These are phyloP conservation scores for Immersiella caudata DNA, from an alignment of 495 filamentous ascomycete genomes.

Conservation along the genomic window DNA sequence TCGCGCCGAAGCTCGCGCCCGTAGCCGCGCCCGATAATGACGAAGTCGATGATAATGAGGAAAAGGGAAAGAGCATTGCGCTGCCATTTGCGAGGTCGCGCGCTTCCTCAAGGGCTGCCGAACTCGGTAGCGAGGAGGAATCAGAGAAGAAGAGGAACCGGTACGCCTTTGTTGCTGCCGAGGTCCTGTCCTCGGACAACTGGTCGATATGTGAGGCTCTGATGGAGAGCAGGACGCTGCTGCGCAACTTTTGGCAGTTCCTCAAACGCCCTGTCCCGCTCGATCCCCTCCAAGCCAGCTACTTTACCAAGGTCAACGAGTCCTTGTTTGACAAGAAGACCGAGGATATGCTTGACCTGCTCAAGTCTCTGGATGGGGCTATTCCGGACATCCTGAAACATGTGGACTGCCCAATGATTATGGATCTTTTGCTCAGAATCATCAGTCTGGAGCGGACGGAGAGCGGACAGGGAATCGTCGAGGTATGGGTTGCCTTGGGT, in stretches of 20 bases:
- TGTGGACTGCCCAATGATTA: conserved; percentile 97
- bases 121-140: conserved; percentile 59
- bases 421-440: conserved; percentile 96
- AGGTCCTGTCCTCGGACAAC: conserved; percentile 92
- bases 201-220: conserved; percentile 94
- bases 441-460: conserved; percentile 95
- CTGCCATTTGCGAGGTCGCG: conserved; percentile 52
- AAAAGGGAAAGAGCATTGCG: conserved; percentile 55
- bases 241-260: conserved; percentile 90
- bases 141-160: conserved; percentile 85
- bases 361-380: conserved; percentile 79
- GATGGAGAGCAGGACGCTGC: conserved; percentile 75
- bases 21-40: conserved; percentile 64
- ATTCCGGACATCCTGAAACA: conserved; percentile 86
- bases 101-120: conserved; percentile 44
- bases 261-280: conserved; percentile 76
- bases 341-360: conserved; percentile 87
- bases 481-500: conserved; percentile 61
- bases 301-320: conserved; percentile 99
- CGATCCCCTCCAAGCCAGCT: conserved; percentile 90
- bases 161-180: conserved; percentile 88
- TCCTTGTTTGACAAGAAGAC: conserved; percentile 96
- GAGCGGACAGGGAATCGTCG: conserved; percentile 88
- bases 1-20: conserved; percentile 68
- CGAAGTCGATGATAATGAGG: conserved; percentile 56